Evolutionary conservation across 2,329 filamentous ascomycete genomes (phyloP).

Genomic region (Verticillium klebahnii): DNA sequence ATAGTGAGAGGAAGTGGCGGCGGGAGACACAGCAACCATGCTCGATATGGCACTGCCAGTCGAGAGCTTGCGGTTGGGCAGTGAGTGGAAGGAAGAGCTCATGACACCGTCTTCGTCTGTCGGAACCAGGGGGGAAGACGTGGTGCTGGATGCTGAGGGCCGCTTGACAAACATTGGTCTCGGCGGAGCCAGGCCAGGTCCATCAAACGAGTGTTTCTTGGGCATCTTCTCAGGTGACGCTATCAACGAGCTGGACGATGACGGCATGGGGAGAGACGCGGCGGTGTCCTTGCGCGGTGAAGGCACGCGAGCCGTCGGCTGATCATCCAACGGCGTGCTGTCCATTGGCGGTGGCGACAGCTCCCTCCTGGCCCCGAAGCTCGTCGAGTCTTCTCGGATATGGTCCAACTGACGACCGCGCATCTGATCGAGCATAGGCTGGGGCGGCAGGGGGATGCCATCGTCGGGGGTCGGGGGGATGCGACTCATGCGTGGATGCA

Average conservation of each 20-base stretch:
- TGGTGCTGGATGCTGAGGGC: slow-evolving; percentile 47
- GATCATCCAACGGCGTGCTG: slow-evolving; percentile 24
- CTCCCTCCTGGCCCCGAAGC: slow-evolving; percentile 52
- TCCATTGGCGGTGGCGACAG: slow-evolving; percentile 53
- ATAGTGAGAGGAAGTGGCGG: slow-evolving; percentile 45
- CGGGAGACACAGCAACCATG: slow-evolving; percentile 51
- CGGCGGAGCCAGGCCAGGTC: slow-evolving; percentile 46
- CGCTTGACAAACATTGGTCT: slow-evolving; percentile 44
- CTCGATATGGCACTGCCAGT: slow-evolving; percentile 53
- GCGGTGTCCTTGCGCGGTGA: slow-evolving; percentile 26
- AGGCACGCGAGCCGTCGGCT: slow-evolving; percentile 13
- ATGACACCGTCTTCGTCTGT: slow-evolving; percentile 66
- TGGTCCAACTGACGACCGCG: slow-evolving; percentile 35
- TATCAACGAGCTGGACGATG: slow-evolving; percentile 23
- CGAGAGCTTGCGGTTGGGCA: slow-evolving; percentile 72
- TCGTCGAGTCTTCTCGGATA: slow-evolving; percentile 32
- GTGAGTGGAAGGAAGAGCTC: slow-evolving; percentile 53
- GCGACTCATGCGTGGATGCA: slow-evolving; percentile 70
- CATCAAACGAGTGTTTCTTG: slow-evolving; percentile 43
- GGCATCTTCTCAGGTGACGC: slow-evolving; percentile 39
- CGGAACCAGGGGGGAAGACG: slow-evolving; percentile 59
- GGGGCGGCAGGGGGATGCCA: slow-evolving; percentile 39
- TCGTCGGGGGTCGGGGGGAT: slow-evolving; percentile 48
- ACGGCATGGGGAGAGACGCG: slow-evolving; percentile 29
- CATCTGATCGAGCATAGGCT: slow-evolving; percentile 29